phyloP scores from a whole-genome alignment of 495 filamentous ascomycete species.

The Choiromyces venosus region DNA sequence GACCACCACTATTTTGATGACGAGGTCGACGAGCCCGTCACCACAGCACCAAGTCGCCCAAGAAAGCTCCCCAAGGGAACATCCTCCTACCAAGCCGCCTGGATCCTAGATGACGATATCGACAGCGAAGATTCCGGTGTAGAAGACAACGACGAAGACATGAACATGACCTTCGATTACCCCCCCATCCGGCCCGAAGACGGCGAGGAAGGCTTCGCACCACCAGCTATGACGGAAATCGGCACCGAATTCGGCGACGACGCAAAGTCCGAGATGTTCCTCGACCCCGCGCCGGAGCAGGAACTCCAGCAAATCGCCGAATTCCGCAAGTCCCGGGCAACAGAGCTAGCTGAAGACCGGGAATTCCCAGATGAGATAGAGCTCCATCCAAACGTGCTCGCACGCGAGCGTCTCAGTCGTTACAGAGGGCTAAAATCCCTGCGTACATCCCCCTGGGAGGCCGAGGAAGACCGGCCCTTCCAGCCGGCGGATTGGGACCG shows the following conservation, averaged over 20 bases:
- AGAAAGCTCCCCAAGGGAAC: conserved; percentile 84
- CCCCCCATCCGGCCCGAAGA: conserved; percentile 58
- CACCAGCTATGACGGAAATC: conserved; percentile 65
- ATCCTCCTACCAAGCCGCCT: conserved; percentile 86
- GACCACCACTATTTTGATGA: conserved; percentile 98
- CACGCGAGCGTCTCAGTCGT: conserved; percentile 72
- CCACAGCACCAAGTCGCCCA: conserved; percentile 48
- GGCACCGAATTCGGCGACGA: conserved; percentile 65
- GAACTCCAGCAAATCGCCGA: conserved; percentile 72
- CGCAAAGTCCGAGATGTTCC: conserved; percentile 83
- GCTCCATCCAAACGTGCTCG: conserved; percentile 77
- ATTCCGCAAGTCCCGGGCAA: conserved; percentile 67
- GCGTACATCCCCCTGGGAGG: conserved; percentile 79
- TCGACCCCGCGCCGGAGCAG: conserved; percentile 79
- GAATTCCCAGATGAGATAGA: conserved; percentile 98
- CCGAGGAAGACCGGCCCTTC: conserved; percentile 71
- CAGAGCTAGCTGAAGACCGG: conserved; percentile 77
- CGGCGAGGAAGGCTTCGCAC: conserved; percentile 67
- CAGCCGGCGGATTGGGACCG: conserved; percentile 87
- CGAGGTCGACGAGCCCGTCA: conserved; percentile 57
- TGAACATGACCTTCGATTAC: conserved; percentile 50
- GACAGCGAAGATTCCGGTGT: conserved; percentile 65
- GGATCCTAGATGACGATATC: conserved; percentile 80
- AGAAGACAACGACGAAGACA: conserved; percentile 51
- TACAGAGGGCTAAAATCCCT: conserved; percentile 89